Evolutionary conservation across 495 filamentous ascomycete species (phyloP).

Genomic region (Lasiosphaeris hirsuta): DNA sequence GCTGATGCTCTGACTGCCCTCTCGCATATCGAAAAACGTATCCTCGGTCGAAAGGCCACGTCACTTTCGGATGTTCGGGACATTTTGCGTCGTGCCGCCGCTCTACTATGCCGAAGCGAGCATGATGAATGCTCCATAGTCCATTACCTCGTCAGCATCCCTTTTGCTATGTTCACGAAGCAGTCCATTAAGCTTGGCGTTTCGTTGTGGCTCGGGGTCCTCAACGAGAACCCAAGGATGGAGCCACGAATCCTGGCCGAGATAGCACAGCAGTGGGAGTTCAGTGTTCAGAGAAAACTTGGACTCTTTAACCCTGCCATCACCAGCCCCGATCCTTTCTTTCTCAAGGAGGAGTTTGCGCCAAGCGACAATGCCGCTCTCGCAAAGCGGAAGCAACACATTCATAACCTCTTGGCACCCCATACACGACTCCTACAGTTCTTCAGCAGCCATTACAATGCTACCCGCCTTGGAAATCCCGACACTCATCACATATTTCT

Average conservation of each 20-base stretch:
- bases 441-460: conserved; percentile 89
- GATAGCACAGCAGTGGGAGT: conserved; percentile 83
- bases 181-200: conserved; percentile 93
- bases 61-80: conserved; percentile 75
- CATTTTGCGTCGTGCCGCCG: conserved; percentile 75
- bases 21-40: conserved; percentile 63
- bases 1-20: conserved; percentile 59
- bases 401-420: conserved; percentile 76
- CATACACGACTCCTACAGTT: conserved; percentile 85
- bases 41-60: conserved; percentile 60
- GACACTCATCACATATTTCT: conserved; percentile 78
- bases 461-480: conserved; percentile 73
- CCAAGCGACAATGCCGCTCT: conserved; percentile 81
- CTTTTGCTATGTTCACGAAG: conserved; percentile 88
- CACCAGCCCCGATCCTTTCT: conserved; percentile 82
- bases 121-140: conserved; percentile 71
- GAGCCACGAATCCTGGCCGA: conserved; percentile 79
- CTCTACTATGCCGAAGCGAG: conserved; percentile 72
- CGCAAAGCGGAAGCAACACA: conserved; percentile 66
- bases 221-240: conserved; percentile 89
- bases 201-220: conserved; percentile 92
- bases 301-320: conserved; percentile 80
- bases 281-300: conserved; percentile 64
- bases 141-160: conserved; percentile 82
- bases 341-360: conserved; percentile 84